Base-by-base conservation (phyloP, 257 asterid genomes). In the Rhazya stricta region DNA sequence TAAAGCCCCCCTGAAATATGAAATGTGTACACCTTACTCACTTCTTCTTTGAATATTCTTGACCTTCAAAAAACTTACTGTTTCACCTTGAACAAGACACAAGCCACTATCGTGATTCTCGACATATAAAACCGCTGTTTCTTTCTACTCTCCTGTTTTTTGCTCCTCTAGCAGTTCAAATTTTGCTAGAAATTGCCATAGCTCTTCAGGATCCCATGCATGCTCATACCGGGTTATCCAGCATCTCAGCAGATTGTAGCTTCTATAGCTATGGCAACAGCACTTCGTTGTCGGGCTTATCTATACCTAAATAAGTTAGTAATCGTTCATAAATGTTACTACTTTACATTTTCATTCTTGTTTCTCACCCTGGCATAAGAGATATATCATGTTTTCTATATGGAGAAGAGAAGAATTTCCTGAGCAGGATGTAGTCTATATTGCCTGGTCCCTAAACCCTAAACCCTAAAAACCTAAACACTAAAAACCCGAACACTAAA, bases 1-100 rank as follows among this genome's bases (percentile, higher is more conserved):
- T 74, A 45, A 72, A 76, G 72, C 57, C 70, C 36, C 30, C 58
- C 75, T 67, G 73, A 75, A 48, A 21, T 73, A 73, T 76, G 66
- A 68, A 78, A 60, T 83, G 61, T 50, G 68, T 50, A 69, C 12
- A 19, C 41, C n/a, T n/a, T n/a, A 19, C 37, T 23, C 30, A 3
- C 30, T 27, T 27, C 21, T 66, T 51, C 67, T 48, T 25, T 36
- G 19, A 21, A 66, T 29, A 54, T 75, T 75, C 78, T 67, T 50
- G 67, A 39, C 62, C 39, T 60, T 30, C 9, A 25, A 57, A 57
- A 18, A 15, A 39, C 29, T 9, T 41, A 34, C 8, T 42, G 23
- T 46, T 19, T 10, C 57, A 25, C 69, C 16, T 60, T 19, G 41
- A 62, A 30, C 69, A 12, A 32, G 23, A 72, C 36, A 54, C 13